Conservation (phyloP, 2,329 filamentous ascomycete genomes). For the Aschersonia sp. region DNA sequence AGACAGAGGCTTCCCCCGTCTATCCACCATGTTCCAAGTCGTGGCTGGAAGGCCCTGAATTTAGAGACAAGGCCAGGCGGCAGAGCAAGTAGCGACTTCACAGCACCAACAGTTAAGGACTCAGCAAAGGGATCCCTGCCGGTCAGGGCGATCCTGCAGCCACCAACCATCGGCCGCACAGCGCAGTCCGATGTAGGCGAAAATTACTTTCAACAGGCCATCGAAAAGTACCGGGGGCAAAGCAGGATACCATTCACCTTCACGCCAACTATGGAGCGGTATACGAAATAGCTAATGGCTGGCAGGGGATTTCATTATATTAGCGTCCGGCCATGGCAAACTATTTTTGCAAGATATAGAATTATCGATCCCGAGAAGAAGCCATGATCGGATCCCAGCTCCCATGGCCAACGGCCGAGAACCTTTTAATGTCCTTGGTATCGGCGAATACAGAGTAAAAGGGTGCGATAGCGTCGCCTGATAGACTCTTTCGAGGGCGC, state of each 20-base stretch:
- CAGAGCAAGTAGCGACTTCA: not conserved
- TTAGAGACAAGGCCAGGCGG: not conserved
- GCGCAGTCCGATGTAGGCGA: slow-evolving; percentile 7
- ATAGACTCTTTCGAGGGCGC: no score
- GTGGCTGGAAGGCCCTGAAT: slow-evolving; percentile 20
- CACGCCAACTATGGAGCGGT: slow-evolving; percentile 36
- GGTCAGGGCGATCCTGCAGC: slow-evolving; percentile 28
- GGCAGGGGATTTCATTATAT: slow-evolving; percentile 36
- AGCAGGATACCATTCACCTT: slow-evolving; percentile 20
- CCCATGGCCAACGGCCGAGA: no score
- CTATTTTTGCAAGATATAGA: slow-evolving; percentile 18
- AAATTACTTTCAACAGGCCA: slow-evolving; percentile 22
- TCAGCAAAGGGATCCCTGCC: not conserved
- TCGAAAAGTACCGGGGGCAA: slow-evolving; percentile 2
- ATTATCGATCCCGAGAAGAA: slow-evolving; percentile 11
- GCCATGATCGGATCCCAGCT: not conserved
- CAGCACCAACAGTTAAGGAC: no score
- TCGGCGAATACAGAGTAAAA: no score
- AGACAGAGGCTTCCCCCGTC: slow-evolving; percentile 21
- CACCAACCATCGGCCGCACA: slow-evolving; percentile 20
- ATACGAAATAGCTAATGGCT: slow-evolving; percentile 27
- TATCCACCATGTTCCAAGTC: slow-evolving; percentile 10
- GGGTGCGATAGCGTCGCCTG: no score
- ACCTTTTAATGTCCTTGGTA: no score
- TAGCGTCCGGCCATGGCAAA: slow-evolving; percentile 26